Percentiles rank a stretch among this genome's conserved stretches.
These are phyloP conservation scores for Meripilus lineatus DNA, from an alignment of 1,284 basidiomycete species.

Conservation along the genomic window DNA sequence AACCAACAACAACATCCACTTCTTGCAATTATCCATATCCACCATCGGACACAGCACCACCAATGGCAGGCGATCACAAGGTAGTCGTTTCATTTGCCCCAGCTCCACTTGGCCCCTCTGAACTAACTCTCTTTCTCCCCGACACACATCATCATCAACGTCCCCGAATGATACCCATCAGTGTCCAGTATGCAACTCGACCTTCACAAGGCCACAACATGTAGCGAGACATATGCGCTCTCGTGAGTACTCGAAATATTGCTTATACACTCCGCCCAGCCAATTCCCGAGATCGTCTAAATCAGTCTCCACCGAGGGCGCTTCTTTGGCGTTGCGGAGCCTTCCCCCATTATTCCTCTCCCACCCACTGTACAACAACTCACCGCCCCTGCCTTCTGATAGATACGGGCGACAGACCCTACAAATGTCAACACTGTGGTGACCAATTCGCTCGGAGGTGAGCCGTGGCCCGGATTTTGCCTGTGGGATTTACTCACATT, in stretches of 20 bases:
- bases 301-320: too few species aligned
- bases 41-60: constrained; percentile 4
- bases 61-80: constrained; percentile 37
- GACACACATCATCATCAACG: too few species aligned
- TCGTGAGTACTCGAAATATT: constrained; percentile 47
- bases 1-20: constrained; percentile 2
- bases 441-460: constrained; percentile 87
- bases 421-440: constrained; percentile 85
- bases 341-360: constrained; percentile 9
- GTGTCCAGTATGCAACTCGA: constrained; percentile 81
- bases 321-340: too few species aligned
- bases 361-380: constrained; percentile 12
- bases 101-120: constrained; percentile 9
- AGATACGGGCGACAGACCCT: constrained; percentile 91
- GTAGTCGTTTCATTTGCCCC: constrained; percentile 16
- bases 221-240: constrained; percentile 88
- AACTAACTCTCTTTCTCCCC: constrained; percentile 10
- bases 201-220: constrained; percentile 87
- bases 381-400: constrained; percentile 14
- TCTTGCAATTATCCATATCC: too few species aligned
- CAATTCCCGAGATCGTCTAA: too few species aligned
- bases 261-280: too few species aligned
- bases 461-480: constrained; percentile 16
- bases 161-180: too few species aligned
- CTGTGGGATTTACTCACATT: constrained; percentile 5